Base-by-base conservation (phyloP, 2,329 filamentous ascomycete genomes). In the Phialophora chinensis region DNA sequence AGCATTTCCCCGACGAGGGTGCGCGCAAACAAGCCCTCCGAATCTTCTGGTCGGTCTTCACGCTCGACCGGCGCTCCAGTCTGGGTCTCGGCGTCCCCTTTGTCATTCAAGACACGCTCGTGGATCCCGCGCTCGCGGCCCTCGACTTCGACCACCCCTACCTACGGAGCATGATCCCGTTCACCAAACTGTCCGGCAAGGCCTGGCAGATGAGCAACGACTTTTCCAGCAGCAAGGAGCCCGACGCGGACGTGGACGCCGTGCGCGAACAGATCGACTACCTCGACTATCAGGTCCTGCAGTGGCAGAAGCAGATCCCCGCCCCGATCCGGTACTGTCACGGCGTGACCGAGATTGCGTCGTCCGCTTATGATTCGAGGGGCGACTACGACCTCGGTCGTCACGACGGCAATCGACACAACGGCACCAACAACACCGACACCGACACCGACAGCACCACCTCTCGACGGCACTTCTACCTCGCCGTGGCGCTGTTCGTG, bases 241-340 rank as follows among this genome's bases (percentile, higher is more conserved):
- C 33, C 33, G 33, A 35, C 33, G 33, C 33, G n/a, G 62, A 64
- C 6, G 42, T 44, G 10, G 50, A 82, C 83, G 73, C 83, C 84
- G 77, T 90, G 89, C 66, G 94, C 93, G 80, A 98, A 95, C 68
- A 97, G 82, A 12, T 86, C 86, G 68, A 64, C 14, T 64, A 64
- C 29, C 62, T 64, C 23, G 62, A 64, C 29, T 64, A 64, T n/a
- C 62, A 64, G 20, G 54, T 64, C 17, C 38, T 23, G 23, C 53
- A 64, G 42, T 64, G 62, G 62, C 62, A 59, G 38, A 59, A 59
- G 31, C 53, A 57, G 53, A 64, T 64, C 54, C 62, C 62, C 1
- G 54, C 12, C 14, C 50, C 53, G 4, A 38, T 64, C 27, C 53
- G 62, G 4, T 64, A 64, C 23, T 47, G 29, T 27, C 50, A 44